phyloP scores from a whole-genome alignment of 2,329 filamentous ascomycete species.

The Ceratocystis ficicola region DNA sequence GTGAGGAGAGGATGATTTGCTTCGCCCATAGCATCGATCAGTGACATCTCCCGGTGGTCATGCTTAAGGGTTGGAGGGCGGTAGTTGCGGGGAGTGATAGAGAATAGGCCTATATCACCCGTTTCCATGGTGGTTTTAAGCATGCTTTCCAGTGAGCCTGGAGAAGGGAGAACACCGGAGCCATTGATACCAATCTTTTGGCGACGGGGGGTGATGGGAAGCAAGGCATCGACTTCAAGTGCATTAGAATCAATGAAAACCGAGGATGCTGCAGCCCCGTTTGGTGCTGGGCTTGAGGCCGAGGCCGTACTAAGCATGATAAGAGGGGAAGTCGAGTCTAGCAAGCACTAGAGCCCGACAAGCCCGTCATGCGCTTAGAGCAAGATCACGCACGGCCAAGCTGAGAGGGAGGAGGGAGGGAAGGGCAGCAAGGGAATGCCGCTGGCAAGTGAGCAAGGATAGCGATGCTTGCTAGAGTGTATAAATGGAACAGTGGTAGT shows the following conservation, averaged over 20 bases:
- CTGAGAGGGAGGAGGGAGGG: background rate
- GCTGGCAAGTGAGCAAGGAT: background rate
- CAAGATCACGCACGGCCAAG: conserved; percentile 6
- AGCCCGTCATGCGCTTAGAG: conserved; percentile 9
- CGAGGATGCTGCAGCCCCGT: conserved; percentile 4
- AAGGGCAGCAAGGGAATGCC: background rate
- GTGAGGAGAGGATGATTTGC: conserved; percentile 16
- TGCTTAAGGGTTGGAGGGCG: conserved; percentile 17
- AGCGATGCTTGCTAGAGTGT: background rate
- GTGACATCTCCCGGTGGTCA: conserved; percentile 18
- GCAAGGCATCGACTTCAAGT: conserved; percentile 16
- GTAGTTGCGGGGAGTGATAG: conserved; percentile 34
- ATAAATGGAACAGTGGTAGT: background rate
- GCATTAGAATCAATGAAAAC: background rate
- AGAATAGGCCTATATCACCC: conserved; percentile 51
- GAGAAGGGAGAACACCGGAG: conserved; percentile 33
- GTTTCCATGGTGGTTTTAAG: conserved; percentile 54
- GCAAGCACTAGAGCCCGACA: background rate
- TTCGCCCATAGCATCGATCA: conserved; percentile 20
- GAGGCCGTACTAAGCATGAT: conserved; percentile 15
- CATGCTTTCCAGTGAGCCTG: conserved; percentile 50
- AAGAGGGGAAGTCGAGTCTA: conserved; percentile 8
- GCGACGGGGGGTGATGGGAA: conserved; percentile 20
- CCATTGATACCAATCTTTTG: conserved; percentile 18
- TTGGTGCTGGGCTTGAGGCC: conserved; percentile 13